Percentiles rank a stretch among this genome's conserved stretches.
These are phyloP conservation scores for Pezicula carpinea DNA, from an alignment of 2,329 filamentous ascomycete genomes.

Conservation along the genomic window DNA sequence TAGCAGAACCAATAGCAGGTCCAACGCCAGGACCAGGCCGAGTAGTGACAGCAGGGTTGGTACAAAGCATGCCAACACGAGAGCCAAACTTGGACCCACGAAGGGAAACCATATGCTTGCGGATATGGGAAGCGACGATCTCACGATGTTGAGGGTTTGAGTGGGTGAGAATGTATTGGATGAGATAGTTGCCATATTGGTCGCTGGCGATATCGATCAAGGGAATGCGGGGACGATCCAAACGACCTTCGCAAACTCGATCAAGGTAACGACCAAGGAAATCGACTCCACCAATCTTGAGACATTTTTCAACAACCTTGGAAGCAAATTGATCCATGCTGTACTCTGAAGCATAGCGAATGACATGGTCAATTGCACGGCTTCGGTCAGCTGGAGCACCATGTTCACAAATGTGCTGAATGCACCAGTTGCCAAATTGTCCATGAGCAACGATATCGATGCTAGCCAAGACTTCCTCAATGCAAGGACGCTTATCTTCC, in stretches of 20 bases:
- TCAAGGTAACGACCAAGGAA: conserved; percentile 92
- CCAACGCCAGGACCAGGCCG: conserved; percentile 82
- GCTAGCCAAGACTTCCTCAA: conserved; percentile 90
- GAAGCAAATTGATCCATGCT: conserved; percentile 99
- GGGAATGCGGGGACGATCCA: conserved; percentile 89
- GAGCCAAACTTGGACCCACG: conserved; percentile 98
- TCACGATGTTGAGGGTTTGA: conserved; percentile 85
- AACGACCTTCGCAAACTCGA: conserved; percentile 85
- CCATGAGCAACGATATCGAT: conserved; percentile 96
- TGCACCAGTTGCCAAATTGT: conserved; percentile 99
- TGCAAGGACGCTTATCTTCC: conserved; percentile 97
- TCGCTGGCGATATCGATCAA: conserved; percentile 98
- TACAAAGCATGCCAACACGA: conserved; percentile 97
- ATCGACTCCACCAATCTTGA: conserved; percentile 89
- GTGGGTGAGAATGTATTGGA: conserved; percentile 94
- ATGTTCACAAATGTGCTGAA: conserved; percentile 98
- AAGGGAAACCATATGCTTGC: conserved; percentile 99
- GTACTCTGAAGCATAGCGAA: conserved; percentile 89
- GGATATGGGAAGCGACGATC: conserved; percentile 86
- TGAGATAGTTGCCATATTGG: conserved; percentile 97
- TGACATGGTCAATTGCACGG: conserved; percentile 91
- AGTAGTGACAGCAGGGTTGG: conserved; percentile 85
- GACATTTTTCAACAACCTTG: conserved; percentile 97
- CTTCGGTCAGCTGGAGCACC: conserved; percentile 86
- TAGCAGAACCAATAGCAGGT: conserved; percentile 47